Base-by-base conservation (phyloP, 2,329 filamentous ascomycete species). In the Dendrostoma leiphaemia region DNA sequence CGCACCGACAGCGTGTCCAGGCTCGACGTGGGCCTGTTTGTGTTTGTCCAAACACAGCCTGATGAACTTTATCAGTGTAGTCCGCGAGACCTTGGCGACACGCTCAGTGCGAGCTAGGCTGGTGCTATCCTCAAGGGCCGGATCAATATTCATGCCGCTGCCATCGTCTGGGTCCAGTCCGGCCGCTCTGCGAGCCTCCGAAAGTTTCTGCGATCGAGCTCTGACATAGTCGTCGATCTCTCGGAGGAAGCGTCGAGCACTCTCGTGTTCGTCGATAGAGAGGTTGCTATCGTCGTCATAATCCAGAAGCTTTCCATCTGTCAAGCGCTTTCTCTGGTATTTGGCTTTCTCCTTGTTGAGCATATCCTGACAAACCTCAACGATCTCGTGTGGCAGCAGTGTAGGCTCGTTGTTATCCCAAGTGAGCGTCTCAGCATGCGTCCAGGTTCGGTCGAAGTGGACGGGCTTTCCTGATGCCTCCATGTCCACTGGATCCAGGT, bases 401-500 rank as follows among this genome's bases (percentile, higher is more conserved):
- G 89, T 85, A 5, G 74, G 74, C 52, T 96, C 91, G 0, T 79
- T 73, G 60, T 96, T 93, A 64, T 88, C 80, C 81, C 90, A 94
- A 0, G 91, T 97, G 5, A 85, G 64, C 72, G 86, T 73, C 78
- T 91, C 81, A 5, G 82, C 77, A 66, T 97, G 93, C 17, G 85
- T 91, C 78, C 91, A 97, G 0, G 93, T 97, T 44, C 93, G 85
- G 49, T 90, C 85, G 66, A 97, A 97, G 65, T 97, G 83, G 48
- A 99, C 94, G 4, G 94, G 94, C 63, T 90, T 90, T 7, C 91
- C 93, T 59, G 88, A 87, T 40, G 91, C 94, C 70, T 99, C 94
- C 93, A 99, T 99, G 67, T 97, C 92, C 19, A 97, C 89, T 1
- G 94, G 94, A 69, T 99, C 94, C 29, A 99, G 78, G 60, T 93